Evolutionary conservation across 2,329 filamentous ascomycete genomes (phyloP), one percentile per base, ranked within the genome.

Genomic region (Claviceps arundinis): DNA sequence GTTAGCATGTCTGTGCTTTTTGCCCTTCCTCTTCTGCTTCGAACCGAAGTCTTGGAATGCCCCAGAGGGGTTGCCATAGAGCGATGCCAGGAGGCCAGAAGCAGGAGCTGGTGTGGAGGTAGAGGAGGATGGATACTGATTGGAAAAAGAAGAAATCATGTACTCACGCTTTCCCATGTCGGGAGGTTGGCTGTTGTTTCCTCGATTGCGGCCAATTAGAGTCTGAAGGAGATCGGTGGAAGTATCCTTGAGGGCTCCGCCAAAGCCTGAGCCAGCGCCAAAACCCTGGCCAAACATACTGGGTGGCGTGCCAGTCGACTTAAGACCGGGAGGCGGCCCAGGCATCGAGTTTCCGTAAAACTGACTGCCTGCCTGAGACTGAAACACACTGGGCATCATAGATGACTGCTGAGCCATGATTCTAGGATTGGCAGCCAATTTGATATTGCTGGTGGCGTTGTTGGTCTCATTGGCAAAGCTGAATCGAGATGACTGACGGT

Each of bases 1-100:
- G 89, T 96, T 95, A 93, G 89, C 91, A 85, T 96, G 90, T 84
- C 90, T 94, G 81, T 96, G 91, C 89, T 96, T 96, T 84, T 95
- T 96, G 78, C 89, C 89, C 89, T 95, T 95, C 83, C 95, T 96
- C 85, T 95, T 95, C 82, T 94, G 89, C 84, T 95, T 94, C 76
- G 87, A 85, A 75, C 86, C 86, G 75, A 85, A 84, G 70, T 95
- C 89, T 83, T 90, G 87, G 76, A 88, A 89, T 74, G 82, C 81
- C 77, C 86, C 87, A 77, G 85, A 76, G 75, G 87, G 85, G 68
- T 82, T 78, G 74, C 86, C 87, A 77, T 94, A 94, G 78, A 93
- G 87, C 80, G 87, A 87, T 80, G 81, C 85, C 76, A 91, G 78
- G 78, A 90, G 85, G 77, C 85, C 84, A 77, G 88, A 84, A 82